A percentile compares a stretch with the other conserved stretches of the same genome.
These are phyloP conservation scores for Jamesozyma lodderae DNA, from an alignment of 805 yeast species.

Conservation along the genomic window DNA sequence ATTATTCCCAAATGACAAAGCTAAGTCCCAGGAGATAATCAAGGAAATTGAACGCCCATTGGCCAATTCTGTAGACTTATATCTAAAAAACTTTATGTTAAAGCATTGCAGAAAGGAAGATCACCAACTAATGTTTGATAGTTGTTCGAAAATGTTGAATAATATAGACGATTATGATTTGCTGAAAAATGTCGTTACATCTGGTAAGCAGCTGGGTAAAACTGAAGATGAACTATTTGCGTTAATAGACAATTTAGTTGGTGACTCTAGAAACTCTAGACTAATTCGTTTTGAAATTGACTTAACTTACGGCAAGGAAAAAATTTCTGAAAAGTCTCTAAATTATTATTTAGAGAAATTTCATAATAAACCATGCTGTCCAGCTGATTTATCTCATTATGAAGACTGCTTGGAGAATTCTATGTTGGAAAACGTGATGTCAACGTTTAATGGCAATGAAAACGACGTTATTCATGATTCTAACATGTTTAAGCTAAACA, in stretches of 20 bases:
- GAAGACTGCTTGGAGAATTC: constrained; percentile 20
- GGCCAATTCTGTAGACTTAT: constrained; percentile 43
- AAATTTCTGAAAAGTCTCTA: constrained; percentile 26
- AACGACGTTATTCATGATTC: constrained; percentile 43
- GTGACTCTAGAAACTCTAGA: constrained; percentile 45
- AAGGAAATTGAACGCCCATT: constrained; percentile 26
- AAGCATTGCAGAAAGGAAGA: constrained; percentile 36
- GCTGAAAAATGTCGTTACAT: constrained; percentile 30
- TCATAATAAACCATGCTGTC: constrained; percentile 56
- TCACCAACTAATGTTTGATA: constrained; percentile 38
- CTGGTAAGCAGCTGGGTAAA: constrained; percentile 52
- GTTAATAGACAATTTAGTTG: constrained; percentile 21
- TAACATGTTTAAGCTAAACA: constrained; percentile 27
- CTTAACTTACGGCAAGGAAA: constrained; percentile 8
- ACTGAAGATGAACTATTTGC: constrained; percentile 33
- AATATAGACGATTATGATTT: constrained; percentile 57
- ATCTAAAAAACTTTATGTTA: constrained; percentile 47
- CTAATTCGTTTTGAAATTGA: constrained; percentile 45
- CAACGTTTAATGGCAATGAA: constrained; percentile 11
- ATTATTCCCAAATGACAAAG: constrained; percentile 20
- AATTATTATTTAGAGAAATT: constrained; percentile 36
- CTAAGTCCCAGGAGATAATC: constrained; percentile 32
- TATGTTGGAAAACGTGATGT: constrained; percentile 10
- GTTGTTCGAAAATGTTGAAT: constrained; percentile 39
- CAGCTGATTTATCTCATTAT: constrained; percentile 44